Evolutionary conservation across 192 early-diverging fungal genomes (phyloP), one percentile per base, ranked within the genome.

Genomic region (Haplosporangium gracile): DNA sequence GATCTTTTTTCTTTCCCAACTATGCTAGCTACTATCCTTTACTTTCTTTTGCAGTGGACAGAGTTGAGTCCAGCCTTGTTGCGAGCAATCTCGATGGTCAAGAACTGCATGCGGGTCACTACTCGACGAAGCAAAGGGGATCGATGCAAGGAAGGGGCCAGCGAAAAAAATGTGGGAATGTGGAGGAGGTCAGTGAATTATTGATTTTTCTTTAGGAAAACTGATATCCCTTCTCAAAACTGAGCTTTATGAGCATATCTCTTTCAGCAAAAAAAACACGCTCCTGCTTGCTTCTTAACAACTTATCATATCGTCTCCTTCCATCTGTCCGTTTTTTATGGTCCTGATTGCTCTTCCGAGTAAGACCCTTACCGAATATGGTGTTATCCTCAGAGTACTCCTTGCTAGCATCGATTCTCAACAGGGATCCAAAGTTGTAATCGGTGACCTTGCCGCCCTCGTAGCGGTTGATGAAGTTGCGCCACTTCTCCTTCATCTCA

Each of bases 381-480:
- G 95, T 91, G 90, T 99, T 99, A 32, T 95, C 91, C 76, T 95
- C 93, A 20, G 94, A 94, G 88, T 98, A 99, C 74, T 95, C 97
- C 43, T 95, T 91, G 40, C 85, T 89, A 78, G 92, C 88, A 82
- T 95, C 92, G 72, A 94, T 93, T 79, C 98, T 90, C 68, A 99
- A 82, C 76, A 99, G 90, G 26, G 96, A 95, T 11, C 98, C 98
- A 93, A 98, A 99, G 90, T 98, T 99, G 87, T 90, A 98, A 81
- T 99, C 98, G 70, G 92, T 90, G n/a, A 99, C 94, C 49, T 90
- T 89, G 63, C 84, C 84, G 36, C 94, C 93, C 81, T 99, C 96
- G 88, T 95, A 98, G 89, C 95, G 93, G 89, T 90, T 95, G 77
- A 98, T 95, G 80, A 95, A 98, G 40, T 91, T 82, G 79, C 98